Evolutionary conservation across 1,284 basidiomycete species (phyloP).

Genomic region (Gomphus bonarii): DNA sequence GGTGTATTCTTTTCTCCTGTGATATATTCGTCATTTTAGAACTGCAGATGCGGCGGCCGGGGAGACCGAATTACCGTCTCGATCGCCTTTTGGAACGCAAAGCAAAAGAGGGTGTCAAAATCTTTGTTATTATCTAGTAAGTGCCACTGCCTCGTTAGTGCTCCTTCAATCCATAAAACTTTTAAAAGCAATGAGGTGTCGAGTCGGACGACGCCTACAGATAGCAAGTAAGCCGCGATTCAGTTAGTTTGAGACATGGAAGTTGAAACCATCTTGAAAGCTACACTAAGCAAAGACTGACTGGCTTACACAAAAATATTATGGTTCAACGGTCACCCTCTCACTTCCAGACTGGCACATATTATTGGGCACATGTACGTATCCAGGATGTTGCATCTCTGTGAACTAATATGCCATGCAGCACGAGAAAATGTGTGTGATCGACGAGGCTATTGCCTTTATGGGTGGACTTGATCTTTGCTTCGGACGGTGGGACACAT

Average conservation of each 20-base stretch:
- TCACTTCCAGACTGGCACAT: conserved; percentile 95
- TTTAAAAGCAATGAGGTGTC: conserved; percentile 83
- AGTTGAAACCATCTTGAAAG: conserved; percentile 25
- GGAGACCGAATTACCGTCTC: conserved; percentile 80
- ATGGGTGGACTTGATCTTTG: conserved; percentile 97
- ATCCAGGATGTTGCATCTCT: not conserved
- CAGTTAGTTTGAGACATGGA: not conserved
- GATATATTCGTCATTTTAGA: conserved; percentile 32
- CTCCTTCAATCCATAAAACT: conserved; percentile 7
- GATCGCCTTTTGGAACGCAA: conserved; percentile 87
- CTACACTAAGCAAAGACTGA: conserved; percentile 88
- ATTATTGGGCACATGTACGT: conserved; percentile 94
- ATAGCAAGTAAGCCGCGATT: conserved; percentile 58
- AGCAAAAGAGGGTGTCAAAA: conserved; percentile 92
- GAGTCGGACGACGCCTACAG: conserved; percentile 89
- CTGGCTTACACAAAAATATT: conserved; percentile 83
- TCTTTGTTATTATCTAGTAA: conserved; percentile 92
- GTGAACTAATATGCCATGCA: conserved; percentile 23
- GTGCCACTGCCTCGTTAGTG: conserved; percentile 18
- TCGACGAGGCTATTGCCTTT: conserved; percentile 96
- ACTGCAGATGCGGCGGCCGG: conserved; percentile 74
- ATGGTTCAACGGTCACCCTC: conserved; percentile 96
- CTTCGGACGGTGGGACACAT: conserved; percentile 93
- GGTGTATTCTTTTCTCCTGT: not conserved
- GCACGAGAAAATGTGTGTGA: conserved; percentile 98